Conservation (phyloP, 331 rosid species). For the Prunus yedoensis region DNA sequence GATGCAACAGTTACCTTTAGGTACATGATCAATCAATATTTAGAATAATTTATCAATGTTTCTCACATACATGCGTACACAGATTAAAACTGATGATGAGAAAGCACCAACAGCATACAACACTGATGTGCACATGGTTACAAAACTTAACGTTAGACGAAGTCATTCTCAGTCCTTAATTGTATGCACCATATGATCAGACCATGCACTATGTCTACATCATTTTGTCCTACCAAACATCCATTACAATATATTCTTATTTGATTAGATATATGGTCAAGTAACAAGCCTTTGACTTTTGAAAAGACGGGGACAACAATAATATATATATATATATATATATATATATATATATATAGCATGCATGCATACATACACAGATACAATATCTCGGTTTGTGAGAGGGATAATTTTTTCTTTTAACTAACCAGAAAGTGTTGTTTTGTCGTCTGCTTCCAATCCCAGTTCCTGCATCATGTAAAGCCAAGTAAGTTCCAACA, state of each 20-base stretch:
- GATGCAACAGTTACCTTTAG: conserved; percentile 19
- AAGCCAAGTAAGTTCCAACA: conserved; percentile 19
- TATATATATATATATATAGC: neutral
- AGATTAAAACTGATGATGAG: conserved; percentile 9
- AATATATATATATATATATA: no score
- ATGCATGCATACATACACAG: neutral
- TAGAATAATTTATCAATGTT: conserved; percentile 6
- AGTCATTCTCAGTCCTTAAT: neutral
- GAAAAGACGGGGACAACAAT: neutral
- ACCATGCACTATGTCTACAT: neutral
- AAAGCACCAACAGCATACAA: conserved; percentile 1
- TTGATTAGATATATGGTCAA: neutral
- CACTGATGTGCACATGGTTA: neutral
- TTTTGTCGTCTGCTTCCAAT: conserved; percentile 96
- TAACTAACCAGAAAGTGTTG: conserved; percentile 90
- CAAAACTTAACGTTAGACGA: neutral
- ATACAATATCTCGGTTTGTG: neutral
- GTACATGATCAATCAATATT: conserved; percentile 14
- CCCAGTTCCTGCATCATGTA: conserved; percentile 74
- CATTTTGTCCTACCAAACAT: neutral
- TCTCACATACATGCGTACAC: neutral
- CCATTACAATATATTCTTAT: neutral
- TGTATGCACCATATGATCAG: neutral
- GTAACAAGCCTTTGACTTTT: neutral
- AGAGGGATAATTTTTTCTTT: neutral